These are phyloP conservation scores for Prunus mira DNA, from an alignment of 306 rosid genomes.

Conservation along the genomic window DNA sequence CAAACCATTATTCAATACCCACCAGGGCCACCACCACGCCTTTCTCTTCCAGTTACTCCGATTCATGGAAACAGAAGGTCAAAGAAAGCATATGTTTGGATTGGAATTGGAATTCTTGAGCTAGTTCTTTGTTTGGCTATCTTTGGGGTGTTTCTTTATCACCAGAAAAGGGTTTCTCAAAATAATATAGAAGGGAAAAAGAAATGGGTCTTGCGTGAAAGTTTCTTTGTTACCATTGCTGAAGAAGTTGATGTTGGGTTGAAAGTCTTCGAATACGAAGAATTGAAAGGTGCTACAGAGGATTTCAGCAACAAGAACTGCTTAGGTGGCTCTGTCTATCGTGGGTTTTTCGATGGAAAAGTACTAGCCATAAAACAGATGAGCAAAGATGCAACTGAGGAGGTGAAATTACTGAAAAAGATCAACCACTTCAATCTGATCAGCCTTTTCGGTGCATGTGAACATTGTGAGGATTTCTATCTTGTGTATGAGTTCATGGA, in stretches of 20 bases:
- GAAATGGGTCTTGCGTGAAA: constrained; percentile 22
- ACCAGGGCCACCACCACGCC: background rate
- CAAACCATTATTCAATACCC: constrained; percentile 21
- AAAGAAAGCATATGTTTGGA: constrained; percentile 15
- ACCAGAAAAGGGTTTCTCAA: constrained; percentile 22
- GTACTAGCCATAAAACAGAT: constrained; percentile 47
- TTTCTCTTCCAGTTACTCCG: constrained; percentile 9
- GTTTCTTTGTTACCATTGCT: constrained; percentile 46
- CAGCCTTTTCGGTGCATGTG: constrained; percentile 58
- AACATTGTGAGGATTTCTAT: constrained; percentile 30
- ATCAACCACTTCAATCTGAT: constrained; percentile 68
- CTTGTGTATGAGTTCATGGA: constrained; percentile 72
- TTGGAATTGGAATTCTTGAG: constrained; percentile 27
- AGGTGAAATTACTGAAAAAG: constrained; percentile 56
- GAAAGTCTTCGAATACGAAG: constrained; percentile 37
- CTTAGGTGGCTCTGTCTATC: constrained; percentile 45
- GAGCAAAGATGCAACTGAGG: constrained; percentile 40
- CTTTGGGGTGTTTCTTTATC: constrained; percentile 10
- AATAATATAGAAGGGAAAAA: background rate
- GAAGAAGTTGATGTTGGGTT: constrained; percentile 34
- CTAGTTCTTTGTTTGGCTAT: constrained; percentile 18
- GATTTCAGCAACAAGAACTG: constrained; percentile 46
- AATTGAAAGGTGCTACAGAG: constrained; percentile 46
- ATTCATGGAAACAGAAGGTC: constrained; percentile 4
- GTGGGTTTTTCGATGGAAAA: constrained; percentile 35